Percentiles rank a stretch among this genome's conserved stretches.
Conservation (phyloP, 1,139 yeast species). For the Groenewaldozyma sp. region DNA sequence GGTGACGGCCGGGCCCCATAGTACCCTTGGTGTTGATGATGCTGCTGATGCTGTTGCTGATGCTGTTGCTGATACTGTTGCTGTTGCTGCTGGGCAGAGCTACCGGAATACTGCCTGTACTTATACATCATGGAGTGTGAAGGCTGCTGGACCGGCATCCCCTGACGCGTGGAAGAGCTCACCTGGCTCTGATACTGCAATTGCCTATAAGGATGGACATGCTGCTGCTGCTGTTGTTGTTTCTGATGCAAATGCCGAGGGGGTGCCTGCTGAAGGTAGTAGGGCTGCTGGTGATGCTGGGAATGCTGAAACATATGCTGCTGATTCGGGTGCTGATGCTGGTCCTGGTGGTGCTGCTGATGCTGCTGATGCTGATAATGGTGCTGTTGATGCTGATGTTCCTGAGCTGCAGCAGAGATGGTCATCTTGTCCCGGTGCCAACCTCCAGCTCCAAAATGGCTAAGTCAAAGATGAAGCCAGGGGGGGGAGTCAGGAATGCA, state of each 20-base stretch:
- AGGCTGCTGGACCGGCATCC: neutral
- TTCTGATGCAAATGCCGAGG: neutral
- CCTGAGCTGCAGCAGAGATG: neutral
- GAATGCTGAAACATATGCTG: too few species aligned
- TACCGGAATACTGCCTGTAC: too few species aligned
- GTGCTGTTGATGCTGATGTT: neutral
- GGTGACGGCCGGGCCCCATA: neutral
- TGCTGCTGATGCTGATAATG: neutral
- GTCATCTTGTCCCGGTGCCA: neutral
- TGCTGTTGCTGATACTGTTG: conserved; percentile 1
- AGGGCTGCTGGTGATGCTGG: neutral
- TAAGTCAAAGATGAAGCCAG: too few species aligned
- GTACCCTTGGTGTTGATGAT: conserved; percentile 1
- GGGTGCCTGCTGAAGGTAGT: neutral
- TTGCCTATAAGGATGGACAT: neutral
- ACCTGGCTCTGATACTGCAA: neutral
- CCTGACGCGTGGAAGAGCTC: neutral
- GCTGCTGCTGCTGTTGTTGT: neutral
- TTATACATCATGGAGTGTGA: too few species aligned
- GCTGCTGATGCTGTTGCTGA: neutral
- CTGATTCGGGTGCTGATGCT: too few species aligned
- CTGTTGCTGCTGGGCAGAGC: neutral
- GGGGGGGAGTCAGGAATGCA: too few species aligned
- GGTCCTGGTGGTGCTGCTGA: neutral
- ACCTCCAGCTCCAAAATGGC: too few species aligned